Base-by-base conservation (phyloP, 2,329 filamentous ascomycete species). In the Pezicula carpinea region DNA sequence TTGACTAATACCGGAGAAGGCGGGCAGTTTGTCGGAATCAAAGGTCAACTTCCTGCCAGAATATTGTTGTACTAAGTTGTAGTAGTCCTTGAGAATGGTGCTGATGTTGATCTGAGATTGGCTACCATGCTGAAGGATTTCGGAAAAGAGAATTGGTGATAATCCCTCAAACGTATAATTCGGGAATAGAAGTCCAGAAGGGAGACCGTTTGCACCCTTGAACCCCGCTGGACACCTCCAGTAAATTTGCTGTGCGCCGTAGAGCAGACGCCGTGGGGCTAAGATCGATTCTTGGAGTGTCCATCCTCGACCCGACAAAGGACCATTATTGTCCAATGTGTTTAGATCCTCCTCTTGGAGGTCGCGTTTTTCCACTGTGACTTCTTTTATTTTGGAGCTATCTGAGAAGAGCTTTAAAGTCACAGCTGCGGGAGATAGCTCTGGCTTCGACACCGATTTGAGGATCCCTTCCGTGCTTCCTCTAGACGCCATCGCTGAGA, bases 1-100 rank as follows among this genome's bases (percentile, higher is more conserved):
- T 14, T 46, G 43, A 4, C 51, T 55, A 13, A 63, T 26, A 5
- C 57, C 59, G 3, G 54, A 50, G 21, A 62, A 42, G 6, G 59
- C 60, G 3, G 53, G 49, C 18, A 63, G 47, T 8, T 54, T 55
- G 29, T 61, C 59, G 46, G 15, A 3, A 11, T 14, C 36, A 39
- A 10, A 39, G 4, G 36, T 39, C 7, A 39, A 22, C 14, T n/a
- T 14, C 7, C 18, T 17, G 5, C 15, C 14, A 10, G 36, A 39
- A n/a, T 39, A 39, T 14, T 19, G 6, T 39, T 7, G 19, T 7
- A 39, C 36, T 14, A 39, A 3, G 14, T n/a, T 4, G 15, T 21
- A 39, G 13, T 22, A 39, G 14, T 39, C 36, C 2, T 5, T 19
- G 17, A 21, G n/a, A 2, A 39, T 39, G 4, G 36, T 2, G 6